These are phyloP conservation scores for Colletotrichum nymphaeae DNA, from an alignment of 2,329 filamentous ascomycete genomes.

Conservation along the genomic window DNA sequence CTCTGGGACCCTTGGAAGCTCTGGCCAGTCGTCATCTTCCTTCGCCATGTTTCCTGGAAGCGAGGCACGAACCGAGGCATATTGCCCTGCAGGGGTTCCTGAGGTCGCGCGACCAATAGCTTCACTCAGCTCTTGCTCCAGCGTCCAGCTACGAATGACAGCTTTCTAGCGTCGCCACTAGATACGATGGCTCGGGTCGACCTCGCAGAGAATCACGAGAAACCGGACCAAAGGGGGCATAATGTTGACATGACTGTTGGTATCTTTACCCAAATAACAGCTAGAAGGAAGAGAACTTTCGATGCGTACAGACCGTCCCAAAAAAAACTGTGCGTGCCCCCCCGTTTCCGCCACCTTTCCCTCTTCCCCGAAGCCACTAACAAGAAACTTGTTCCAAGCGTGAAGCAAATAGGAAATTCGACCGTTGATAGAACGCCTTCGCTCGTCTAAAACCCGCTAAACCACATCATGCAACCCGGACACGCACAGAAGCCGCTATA, in stretches of 20 bases:
- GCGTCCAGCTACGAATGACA: neutral
- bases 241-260: neutral
- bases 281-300: neutral
- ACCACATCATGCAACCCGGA: constrained; percentile 35
- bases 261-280: neutral
- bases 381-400: neutral
- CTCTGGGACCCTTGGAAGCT: neutral
- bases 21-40: neutral
- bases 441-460: constrained; percentile 30
- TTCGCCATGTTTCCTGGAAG: neutral
- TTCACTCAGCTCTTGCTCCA: neutral
- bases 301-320: neutral
- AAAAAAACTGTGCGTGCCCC: neutral
- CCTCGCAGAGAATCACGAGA: neutral
- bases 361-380: neutral
- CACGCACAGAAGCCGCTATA: constrained; percentile 32
- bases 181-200: neutral
- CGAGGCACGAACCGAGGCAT: neutral
- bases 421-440: constrained; percentile 11
- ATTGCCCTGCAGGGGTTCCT: neutral
- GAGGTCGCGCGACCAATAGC: neutral
- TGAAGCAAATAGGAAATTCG: neutral
- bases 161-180: neutral
- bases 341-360: neutral
- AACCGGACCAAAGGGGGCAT: neutral